Evolutionary conservation across 176 grass and related monocot genomes (phyloP), one percentile per base, ranked within the genome.

Genomic region (Triticum aestivum): DNA sequence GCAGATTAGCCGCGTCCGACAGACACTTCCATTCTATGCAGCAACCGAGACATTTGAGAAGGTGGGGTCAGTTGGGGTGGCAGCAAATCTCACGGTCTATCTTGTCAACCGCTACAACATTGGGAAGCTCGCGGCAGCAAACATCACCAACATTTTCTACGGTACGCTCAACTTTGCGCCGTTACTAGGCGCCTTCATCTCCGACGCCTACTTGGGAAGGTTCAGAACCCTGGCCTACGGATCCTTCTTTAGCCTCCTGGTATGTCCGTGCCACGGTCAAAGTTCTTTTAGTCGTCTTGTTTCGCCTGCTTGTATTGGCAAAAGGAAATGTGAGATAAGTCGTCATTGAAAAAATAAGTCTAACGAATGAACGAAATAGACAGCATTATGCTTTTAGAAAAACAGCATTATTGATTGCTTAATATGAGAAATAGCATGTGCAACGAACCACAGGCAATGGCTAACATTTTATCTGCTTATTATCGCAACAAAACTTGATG

Each of bases 1-100:
- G 26, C 26, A 26, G 26, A 26, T 26, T 26, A 26, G 26, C 26
- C 26, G 26, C 26, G 26, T 26, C 26, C 26, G 32, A 1, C 7
- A 58, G 0, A 42, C 37, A 70, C 37, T 70, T 70, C 38, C 6
- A 17, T 47, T 37, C 27, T 73, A 79, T 38, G 80, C 67, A 90
- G 84, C 74, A 61, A 87, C 78, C 5, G 85, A 87, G 79, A 86
- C 85, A 7, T 91, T 89, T 39, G 87, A 86, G 35, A 92, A 87
- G 90, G 83, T 70, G 4, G 88, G 82, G 41, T 78, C 88, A 7
- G 72, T 51, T 33, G 90, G 90, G 35, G 24, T 92, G 62, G 65
- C 88, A n/a, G 75, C 88, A 38, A 92, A 88, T 71, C 56, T 92
- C 67, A 90, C 78, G 49, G 79, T 70, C 9, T 90, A 94, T 73